Base-by-base conservation (phyloP, 2,329 filamentous ascomycete genomes). In the Iodosphaeria phyllophila region DNA sequence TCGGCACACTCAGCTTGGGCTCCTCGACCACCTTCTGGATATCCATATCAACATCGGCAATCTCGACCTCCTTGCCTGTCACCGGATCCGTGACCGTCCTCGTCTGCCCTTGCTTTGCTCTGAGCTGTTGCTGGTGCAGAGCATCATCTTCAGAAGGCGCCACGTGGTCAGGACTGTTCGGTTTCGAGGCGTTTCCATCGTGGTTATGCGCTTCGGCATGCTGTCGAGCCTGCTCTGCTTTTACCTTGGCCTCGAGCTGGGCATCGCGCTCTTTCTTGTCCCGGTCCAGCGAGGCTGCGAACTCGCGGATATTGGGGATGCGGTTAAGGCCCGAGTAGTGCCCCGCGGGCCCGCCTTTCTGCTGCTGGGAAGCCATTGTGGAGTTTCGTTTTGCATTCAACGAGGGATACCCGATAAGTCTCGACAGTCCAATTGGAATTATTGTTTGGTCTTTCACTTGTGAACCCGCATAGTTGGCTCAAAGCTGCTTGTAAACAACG, bases 301-400 rank as follows among this genome's bases (percentile, higher is more conserved):
- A 91, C 46, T 86, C 67, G 43, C 75, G 72, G 35, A 93, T 76
- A 28, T 82, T 92, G 5, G 86, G 86, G 26, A 95, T 71, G 13
- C 78, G 77, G 47, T 92, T 92, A 30, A 50, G 51, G 25, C 74
- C 82, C 16, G 78, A 86, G 57, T 91, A 93, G 45, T 83, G 75
- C 5, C 37, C 39, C 5, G 27, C 34, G 5, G 40, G 41, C n/a
- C 26, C 29, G 8, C 33, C 29, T 9, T 43, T 41, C 14, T 46
- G 26, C 24, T 42, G 27, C 20, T 43, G 37, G 6, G 35, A 33
- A 12, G 41, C 38, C 42, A 46, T 46, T 17, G 20, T 20, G 30
- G 19, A 6, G 26, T 23, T 22, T 33, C 21, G 11, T 12, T 6
- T 2, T 12, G 21, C 8, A 19, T 19, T 19, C 18, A 8, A 19